Conservation (phyloP, 352 stramenopile genomes). For the Aphanomyces astaci region DNA sequence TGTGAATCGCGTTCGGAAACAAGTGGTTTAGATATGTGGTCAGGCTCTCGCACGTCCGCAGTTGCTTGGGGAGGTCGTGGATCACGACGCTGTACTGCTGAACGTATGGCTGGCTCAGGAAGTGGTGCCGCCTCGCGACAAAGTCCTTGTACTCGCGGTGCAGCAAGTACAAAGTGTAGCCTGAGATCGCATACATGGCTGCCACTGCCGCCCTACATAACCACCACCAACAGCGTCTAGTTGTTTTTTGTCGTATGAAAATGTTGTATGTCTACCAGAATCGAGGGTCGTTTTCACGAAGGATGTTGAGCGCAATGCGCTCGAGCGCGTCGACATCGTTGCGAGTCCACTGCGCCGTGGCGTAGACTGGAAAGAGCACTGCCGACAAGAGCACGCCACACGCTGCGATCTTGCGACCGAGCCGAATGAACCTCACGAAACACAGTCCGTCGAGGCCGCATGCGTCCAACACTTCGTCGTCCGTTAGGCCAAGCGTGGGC, state of each 20-base stretch:
- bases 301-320: neutral
- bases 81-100: slow-evolving; percentile 78
- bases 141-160: slow-evolving; percentile 67
- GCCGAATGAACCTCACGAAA: slow-evolving; percentile 58
- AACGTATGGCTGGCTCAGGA: slow-evolving; percentile 46
- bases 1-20: slow-evolving; percentile 56
- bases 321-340: slow-evolving; percentile 1
- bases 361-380: slow-evolving; percentile 62
- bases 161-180: slow-evolving; percentile 51
- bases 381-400: slow-evolving; percentile 44
- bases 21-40: slow-evolving; percentile 68
- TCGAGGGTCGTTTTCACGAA: neutral
- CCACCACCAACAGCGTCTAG: too few species aligned
- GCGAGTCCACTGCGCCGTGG: slow-evolving; percentile 32
- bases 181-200: slow-evolving; percentile 59
- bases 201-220: slow-evolving; percentile 28
- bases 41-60: slow-evolving; percentile 66
- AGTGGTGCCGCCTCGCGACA: slow-evolving; percentile 63
- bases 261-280: slow-evolving; percentile 16
- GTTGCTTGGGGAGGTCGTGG: slow-evolving; percentile 58
- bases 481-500: slow-evolving; percentile 34
- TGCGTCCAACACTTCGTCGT: slow-evolving; percentile 57
- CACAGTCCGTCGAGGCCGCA: slow-evolving; percentile 67
- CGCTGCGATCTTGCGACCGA: slow-evolving; percentile 59
- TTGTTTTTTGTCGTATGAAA: too few species aligned